These are phyloP conservation scores for Paraglomus occultum DNA, from an alignment of 192 early-diverging fungal species.

Conservation along the genomic window DNA sequence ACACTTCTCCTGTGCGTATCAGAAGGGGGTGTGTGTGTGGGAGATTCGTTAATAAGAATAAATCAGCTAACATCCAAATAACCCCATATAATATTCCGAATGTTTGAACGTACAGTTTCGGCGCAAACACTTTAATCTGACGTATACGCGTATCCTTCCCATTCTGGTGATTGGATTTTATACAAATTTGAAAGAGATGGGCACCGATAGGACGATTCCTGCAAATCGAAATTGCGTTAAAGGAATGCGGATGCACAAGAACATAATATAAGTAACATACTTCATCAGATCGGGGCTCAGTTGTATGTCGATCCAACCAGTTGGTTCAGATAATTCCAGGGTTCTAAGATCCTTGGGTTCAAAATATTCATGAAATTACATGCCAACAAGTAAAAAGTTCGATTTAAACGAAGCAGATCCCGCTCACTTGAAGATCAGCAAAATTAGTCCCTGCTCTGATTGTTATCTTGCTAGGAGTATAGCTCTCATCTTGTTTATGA, in stretches of 20 bases:
- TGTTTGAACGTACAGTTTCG: slow-evolving; percentile 48
- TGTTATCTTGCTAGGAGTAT: slow-evolving; percentile 66
- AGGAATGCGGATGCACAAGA: not conserved
- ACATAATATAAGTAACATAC: not conserved
- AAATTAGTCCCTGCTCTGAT: slow-evolving; percentile 66
- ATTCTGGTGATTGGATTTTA: slow-evolving; percentile 73
- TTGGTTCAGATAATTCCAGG: slow-evolving; percentile 54
- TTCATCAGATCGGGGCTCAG: slow-evolving; percentile 50
- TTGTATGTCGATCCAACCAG: slow-evolving; percentile 69
- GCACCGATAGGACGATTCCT: slow-evolving; percentile 55
- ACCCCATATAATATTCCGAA: not conserved
- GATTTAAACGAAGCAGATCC: not conserved
- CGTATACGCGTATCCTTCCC: slow-evolving; percentile 85
- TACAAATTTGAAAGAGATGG: slow-evolving; percentile 65
- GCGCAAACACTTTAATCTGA: slow-evolving; percentile 63
- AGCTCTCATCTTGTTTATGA: slow-evolving; percentile 77
- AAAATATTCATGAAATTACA: not conserved
- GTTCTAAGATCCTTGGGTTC: slow-evolving; percentile 47
- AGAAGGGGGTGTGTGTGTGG: slow-evolving; percentile 27
- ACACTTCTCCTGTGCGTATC: too few relatives aligned
- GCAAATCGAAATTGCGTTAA: not conserved
- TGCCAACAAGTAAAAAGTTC: not conserved
- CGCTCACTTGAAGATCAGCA: slow-evolving; percentile 61
- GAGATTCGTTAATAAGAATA: not conserved
- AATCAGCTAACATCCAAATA: not conserved